Percentiles rank a stretch among this genome's conserved stretches.
phyloP scores from a whole-genome alignment of 441 rosid species.

The Adansonia rubrostipa region DNA sequence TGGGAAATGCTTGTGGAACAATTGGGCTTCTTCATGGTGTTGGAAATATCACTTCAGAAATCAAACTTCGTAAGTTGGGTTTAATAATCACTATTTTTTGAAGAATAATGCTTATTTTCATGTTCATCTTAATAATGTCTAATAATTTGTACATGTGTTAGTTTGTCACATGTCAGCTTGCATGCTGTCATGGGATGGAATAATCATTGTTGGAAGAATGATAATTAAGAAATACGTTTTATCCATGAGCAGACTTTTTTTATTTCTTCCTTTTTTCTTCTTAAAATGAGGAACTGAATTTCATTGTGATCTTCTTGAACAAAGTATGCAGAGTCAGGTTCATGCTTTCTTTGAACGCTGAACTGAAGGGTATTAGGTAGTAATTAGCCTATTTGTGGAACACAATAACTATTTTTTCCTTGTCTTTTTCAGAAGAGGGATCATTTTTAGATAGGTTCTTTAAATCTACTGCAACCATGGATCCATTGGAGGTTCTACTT shows the following conservation, averaged over 20 bases:
- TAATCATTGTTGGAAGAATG: not conserved
- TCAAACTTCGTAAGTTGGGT: constrained; percentile 67
- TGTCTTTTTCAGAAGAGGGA: constrained; percentile 61
- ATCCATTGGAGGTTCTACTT: constrained; percentile 64
- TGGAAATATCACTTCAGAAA: constrained; percentile 75
- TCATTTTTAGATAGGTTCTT: constrained; percentile 82
- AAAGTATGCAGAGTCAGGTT: not conserved
- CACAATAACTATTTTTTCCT: constrained; percentile 6
- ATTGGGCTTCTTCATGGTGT: constrained; percentile 95
- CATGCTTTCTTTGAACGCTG: not conserved
- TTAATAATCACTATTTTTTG: constrained; percentile 1
- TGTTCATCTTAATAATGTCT: not conserved
- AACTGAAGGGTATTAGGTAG: not conserved
- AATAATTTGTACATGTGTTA: not conserved
- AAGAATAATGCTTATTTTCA: not conserved
- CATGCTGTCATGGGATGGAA: not conserved
- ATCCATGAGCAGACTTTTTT: not conserved
- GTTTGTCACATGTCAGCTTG: not conserved
- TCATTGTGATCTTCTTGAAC: not conserved
- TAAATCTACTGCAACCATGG: constrained; percentile 76
- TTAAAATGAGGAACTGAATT: not conserved
- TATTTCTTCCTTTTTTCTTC: not conserved
- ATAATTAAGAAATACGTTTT: not conserved
- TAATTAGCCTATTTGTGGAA: not conserved
- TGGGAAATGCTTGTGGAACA: constrained; percentile 98